These are phyloP conservation scores for Mucor circinelloides DNA, from an alignment of 371 early-diverging fungal species.

Conservation along the genomic window DNA sequence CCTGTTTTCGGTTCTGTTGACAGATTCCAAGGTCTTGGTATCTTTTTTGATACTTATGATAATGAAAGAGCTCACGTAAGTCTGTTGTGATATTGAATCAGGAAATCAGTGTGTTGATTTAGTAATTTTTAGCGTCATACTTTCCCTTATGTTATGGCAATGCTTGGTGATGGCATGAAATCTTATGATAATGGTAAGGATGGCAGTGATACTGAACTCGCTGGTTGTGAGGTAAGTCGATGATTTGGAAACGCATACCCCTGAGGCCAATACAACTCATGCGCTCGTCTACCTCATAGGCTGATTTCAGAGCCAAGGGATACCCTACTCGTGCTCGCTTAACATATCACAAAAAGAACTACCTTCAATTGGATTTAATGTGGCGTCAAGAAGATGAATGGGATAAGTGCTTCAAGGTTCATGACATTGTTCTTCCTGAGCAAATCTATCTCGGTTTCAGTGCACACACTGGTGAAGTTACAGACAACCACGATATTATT, in stretches of 20 bases:
- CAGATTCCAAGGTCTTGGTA: constrained; percentile 88
- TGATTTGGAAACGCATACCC: background rate
- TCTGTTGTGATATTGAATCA: background rate
- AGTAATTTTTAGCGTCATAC: constrained; percentile 20
- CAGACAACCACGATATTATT: constrained; percentile 84
- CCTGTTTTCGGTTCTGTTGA: constrained; percentile 93
- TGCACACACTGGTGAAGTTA: constrained; percentile 90
- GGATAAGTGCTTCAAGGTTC: constrained; percentile 79
- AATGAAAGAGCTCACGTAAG: constrained; percentile 82
- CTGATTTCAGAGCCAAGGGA: constrained; percentile 75
- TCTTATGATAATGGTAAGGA: constrained; percentile 84
- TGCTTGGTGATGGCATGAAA: constrained; percentile 90
- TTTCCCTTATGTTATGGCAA: constrained; percentile 87
- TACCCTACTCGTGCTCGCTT: constrained; percentile 75
- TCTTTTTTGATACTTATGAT: constrained; percentile 96
- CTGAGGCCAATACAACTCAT: background rate
- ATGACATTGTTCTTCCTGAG: constrained; percentile 74
- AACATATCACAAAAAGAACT: constrained; percentile 74
- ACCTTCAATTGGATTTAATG: constrained; percentile 66
- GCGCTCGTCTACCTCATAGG: constrained; percentile 12
- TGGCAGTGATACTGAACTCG: constrained; percentile 69
- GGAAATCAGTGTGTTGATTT: background rate
- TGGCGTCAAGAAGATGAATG: constrained; percentile 70
- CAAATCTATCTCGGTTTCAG: constrained; percentile 87
- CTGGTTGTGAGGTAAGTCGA: constrained; percentile 66